Conservation (phyloP, 768 basidiomycete species). For the Hemileccinum rubropunctum region DNA sequence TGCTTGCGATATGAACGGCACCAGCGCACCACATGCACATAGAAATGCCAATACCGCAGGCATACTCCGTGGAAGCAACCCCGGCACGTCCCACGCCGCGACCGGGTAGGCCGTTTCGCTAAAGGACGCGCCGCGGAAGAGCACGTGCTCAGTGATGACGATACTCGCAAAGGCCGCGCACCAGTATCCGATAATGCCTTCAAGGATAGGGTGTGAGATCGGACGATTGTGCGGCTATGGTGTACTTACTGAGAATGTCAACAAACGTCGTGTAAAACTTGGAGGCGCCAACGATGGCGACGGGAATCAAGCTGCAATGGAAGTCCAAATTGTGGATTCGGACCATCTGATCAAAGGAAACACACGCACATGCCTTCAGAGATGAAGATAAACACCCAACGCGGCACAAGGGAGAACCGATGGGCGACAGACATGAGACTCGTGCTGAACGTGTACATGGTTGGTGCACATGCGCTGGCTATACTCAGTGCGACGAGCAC, state of each 20-base stretch:
- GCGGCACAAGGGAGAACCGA: slow-evolving; percentile 37
- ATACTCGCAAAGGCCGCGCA: slow-evolving; percentile 36
- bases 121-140: slow-evolving; percentile 39
- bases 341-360: neutral
- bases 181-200: slow-evolving; percentile 48
- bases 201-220: slow-evolving; percentile 13
- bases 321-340: neutral
- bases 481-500: slow-evolving; percentile 52
- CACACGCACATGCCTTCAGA: slow-evolving; percentile 42
- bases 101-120: slow-evolving; percentile 35
- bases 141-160: slow-evolving; percentile 41
- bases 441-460: slow-evolving; percentile 55
- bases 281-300: slow-evolving; percentile 45
- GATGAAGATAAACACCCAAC: slow-evolving; percentile 46
- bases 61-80: slow-evolving; percentile 38
- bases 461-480: slow-evolving; percentile 54
- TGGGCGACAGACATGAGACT: slow-evolving; percentile 40
- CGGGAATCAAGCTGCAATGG: slow-evolving; percentile 39
- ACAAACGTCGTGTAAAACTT: slow-evolving; percentile 45
- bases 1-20: slow-evolving; percentile 51
- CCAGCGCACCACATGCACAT: slow-evolving; percentile 38
- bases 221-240: neutral
- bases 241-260: slow-evolving; percentile 36
- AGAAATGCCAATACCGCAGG: slow-evolving; percentile 42
- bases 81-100: slow-evolving; percentile 34